Percentiles rank a stretch among this genome's conserved stretches.
Evolutionary conservation across 2,329 filamentous ascomycete species (phyloP).

Genomic region (Ophioceras dolichostomum): DNA sequence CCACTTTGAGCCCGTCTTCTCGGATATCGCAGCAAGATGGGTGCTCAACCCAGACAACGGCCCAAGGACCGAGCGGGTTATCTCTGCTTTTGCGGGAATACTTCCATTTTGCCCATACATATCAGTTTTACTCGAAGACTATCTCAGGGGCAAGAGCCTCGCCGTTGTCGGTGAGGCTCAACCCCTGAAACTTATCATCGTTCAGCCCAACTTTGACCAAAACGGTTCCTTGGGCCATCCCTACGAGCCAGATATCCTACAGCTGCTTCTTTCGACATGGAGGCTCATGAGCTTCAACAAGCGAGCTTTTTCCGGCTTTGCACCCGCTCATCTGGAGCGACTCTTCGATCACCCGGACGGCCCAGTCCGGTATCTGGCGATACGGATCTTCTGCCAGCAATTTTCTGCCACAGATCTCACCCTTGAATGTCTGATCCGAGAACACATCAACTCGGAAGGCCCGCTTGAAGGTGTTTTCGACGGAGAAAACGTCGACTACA

Average conservation of each 20-base stretch:
- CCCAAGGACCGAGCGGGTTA: constrained; percentile 28
- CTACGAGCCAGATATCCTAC: constrained; percentile 13
- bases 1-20: constrained; percentile 62
- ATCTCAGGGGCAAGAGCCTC: constrained; percentile 17
- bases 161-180: neutral
- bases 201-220: neutral
- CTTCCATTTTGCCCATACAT: constrained; percentile 75
- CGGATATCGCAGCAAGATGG: constrained; percentile 78
- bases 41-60: constrained; percentile 32
- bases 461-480: constrained; percentile 63
- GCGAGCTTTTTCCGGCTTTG: constrained; percentile 48
- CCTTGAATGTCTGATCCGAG: constrained; percentile 56
- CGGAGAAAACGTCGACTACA: constrained; percentile 63
- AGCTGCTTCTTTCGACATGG: constrained; percentile 56
- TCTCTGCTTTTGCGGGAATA: constrained; percentile 67
- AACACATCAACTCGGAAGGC: constrained; percentile 49
- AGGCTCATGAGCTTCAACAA: constrained; percentile 69
- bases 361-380: constrained; percentile 65
- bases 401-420: constrained; percentile 71
- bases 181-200: neutral
- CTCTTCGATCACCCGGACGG: constrained; percentile 50
- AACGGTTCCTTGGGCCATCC: neutral
- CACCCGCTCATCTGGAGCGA: constrained; percentile 53
- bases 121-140: constrained; percentile 52
- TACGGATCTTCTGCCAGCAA: constrained; percentile 69